phyloP scores from a whole-genome alignment of 345 rosid species.

The Xanthoceras sorbifolium region DNA sequence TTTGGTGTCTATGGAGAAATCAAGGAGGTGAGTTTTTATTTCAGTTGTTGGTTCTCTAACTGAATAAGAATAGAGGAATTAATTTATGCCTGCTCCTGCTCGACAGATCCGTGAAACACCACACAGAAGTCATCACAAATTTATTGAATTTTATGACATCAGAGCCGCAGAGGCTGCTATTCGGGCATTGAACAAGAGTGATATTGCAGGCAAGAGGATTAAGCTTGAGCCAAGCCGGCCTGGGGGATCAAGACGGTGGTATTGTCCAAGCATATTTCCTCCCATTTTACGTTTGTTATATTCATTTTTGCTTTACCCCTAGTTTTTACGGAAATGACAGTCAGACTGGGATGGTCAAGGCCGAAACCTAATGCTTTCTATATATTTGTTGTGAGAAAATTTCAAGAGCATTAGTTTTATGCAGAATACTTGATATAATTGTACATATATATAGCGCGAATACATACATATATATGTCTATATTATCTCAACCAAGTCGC shows the following conservation, averaged over 20 bases:
- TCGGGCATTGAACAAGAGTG: constrained; percentile 33
- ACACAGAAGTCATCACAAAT: constrained; percentile 32
- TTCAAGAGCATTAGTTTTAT: background rate
- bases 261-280: background rate
- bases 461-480: background rate
- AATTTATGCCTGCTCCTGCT: constrained; percentile 5
- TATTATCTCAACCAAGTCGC: background rate
- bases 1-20: constrained; percentile 42
- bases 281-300: background rate
- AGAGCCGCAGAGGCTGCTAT: constrained; percentile 47
- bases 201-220: constrained; percentile 39
- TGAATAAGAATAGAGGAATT: background rate
- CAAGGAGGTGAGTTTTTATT: constrained; percentile 32
- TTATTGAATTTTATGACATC: constrained; percentile 41
- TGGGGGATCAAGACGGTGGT: constrained; percentile 29
- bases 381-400: background rate
- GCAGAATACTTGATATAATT: background rate
- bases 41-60: constrained; percentile 1
- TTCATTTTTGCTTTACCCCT: background rate
- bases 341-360: background rate
- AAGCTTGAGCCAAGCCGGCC: constrained; percentile 34
- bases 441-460: background rate
- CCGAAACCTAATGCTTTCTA: background rate
- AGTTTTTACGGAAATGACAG: background rate
- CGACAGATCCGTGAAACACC: constrained; percentile 37